phyloP scores from a whole-genome alignment of 257 asterid genomes.

The Ballota nigra region DNA sequence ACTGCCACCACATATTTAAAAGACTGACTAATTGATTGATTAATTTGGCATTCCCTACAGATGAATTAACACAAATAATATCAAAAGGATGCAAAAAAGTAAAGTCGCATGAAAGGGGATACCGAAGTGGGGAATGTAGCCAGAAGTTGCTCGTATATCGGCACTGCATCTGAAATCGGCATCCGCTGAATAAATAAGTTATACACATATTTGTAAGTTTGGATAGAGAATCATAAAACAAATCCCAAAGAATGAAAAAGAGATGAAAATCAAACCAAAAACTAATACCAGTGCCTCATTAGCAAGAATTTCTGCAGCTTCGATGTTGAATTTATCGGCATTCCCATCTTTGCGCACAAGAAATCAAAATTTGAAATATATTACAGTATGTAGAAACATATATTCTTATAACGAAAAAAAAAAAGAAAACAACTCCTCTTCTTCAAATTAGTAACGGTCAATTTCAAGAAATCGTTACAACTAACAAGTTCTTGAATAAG shows the following conservation, averaged over 20 bases:
- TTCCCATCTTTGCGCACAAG: constrained; percentile 30
- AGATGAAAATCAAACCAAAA: constrained; percentile 7
- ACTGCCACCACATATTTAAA: not conserved
- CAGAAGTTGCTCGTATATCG: constrained; percentile 80
- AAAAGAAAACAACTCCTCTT: not conserved
- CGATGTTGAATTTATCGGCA: constrained; percentile 61
- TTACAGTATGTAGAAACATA: not conserved
- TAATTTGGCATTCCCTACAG: not conserved
- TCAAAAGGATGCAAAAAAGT: not conserved
- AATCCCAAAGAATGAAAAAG: not conserved
- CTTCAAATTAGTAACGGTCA: constrained; percentile 1
- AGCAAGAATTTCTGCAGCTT: constrained; percentile 82
- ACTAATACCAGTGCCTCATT: constrained; percentile 74
- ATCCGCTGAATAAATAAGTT: constrained; percentile 45
- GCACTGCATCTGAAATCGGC: constrained; percentile 74
- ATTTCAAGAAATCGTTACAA: not conserved
- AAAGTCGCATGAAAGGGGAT: constrained; percentile 12
- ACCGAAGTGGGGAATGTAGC: constrained; percentile 88
- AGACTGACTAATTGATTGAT: not conserved
- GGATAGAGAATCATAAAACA: not conserved
- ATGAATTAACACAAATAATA: constrained; percentile 1
- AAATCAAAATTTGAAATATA: not conserved
- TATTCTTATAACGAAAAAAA: no score
- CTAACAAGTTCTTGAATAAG: not conserved
- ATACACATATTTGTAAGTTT: not conserved